A percentile compares a stretch with the other conserved stretches of the same genome.
These are phyloP conservation scores for Austroboletus novae-zelandiae DNA, from an alignment of 1,284 basidiomycete genomes.

Conservation along the genomic window DNA sequence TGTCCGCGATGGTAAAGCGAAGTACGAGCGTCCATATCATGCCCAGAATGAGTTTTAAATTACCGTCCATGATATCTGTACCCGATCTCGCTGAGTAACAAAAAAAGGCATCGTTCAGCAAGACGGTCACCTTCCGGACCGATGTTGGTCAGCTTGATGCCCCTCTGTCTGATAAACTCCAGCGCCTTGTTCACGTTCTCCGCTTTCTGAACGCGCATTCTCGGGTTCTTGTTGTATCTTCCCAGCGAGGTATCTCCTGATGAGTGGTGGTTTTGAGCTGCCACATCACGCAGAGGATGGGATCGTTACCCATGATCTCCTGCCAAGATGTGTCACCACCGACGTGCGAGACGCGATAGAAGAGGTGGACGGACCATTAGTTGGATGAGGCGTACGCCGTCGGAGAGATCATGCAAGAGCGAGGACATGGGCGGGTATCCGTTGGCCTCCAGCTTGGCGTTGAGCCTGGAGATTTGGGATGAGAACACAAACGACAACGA, in stretches of 20 bases:
- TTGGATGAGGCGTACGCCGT: conserved; percentile 93
- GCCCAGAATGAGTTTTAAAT: conserved; percentile 94
- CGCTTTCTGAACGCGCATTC: conserved; percentile 94
- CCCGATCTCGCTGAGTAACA: conserved; percentile 8
- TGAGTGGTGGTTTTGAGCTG: conserved; percentile 8
- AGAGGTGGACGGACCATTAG: conserved; percentile 63
- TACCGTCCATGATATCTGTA: conserved; percentile 95
- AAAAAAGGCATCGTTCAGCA: not conserved
- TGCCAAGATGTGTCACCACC: conserved; percentile 31
- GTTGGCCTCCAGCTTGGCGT: conserved; percentile 87
- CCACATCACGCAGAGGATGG: conserved; percentile 3
- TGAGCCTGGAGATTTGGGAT: conserved; percentile 61
- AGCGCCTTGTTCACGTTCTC: conserved; percentile 98
- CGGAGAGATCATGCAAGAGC: conserved; percentile 87
- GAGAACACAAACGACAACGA: not conserved
- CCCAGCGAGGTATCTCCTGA: conserved; percentile 87
- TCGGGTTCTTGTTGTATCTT: conserved; percentile 85
- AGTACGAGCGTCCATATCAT: conserved; percentile 99
- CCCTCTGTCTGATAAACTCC: conserved; percentile 92
- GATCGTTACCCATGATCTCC: conserved; percentile 86
- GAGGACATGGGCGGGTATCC: conserved; percentile 90
- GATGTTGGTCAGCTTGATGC: conserved; percentile 96
- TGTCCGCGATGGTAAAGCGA: conserved; percentile 96
- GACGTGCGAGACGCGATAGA: not conserved
- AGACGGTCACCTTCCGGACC: conserved; percentile 77